These are phyloP conservation scores for Edaphochlamys debaryana DNA, from an alignment of 139 green algal species.

Conservation along the genomic window DNA sequence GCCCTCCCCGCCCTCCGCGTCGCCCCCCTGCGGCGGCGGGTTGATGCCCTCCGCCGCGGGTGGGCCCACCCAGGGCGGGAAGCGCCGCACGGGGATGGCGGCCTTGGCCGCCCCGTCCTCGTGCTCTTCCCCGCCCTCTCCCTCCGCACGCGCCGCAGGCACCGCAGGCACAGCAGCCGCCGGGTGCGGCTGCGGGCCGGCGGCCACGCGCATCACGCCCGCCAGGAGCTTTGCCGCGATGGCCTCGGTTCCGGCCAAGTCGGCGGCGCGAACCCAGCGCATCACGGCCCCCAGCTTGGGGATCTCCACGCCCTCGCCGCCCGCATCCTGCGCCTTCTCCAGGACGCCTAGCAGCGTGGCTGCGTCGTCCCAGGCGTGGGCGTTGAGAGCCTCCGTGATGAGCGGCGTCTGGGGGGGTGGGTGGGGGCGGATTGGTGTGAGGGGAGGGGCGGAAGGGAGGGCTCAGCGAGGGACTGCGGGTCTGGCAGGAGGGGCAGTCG, in stretches of 20 bases:
- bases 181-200: not conserved
- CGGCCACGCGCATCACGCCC: constrained; percentile 33
- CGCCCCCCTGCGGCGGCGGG: too few species aligned
- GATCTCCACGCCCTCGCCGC: not conserved
- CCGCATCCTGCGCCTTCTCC: not conserved
- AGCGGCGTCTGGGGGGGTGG: too few species aligned
- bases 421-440: too few species aligned
- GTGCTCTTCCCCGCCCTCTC: not conserved
- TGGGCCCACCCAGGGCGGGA: constrained; percentile 20
- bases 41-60: not conserved
- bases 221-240: constrained; percentile 17
- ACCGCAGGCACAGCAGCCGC: not conserved
- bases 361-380: constrained; percentile 25
- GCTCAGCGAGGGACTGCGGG: too few species aligned
- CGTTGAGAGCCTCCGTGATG: constrained; percentile 26
- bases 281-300: constrained; percentile 35
- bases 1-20: too few species aligned
- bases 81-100: constrained; percentile 15
- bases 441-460: too few species aligned
- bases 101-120: not conserved
- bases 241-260: constrained; percentile 35
- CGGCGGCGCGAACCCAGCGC: constrained; percentile 56
- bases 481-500: too few species aligned
- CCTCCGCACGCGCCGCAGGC: not conserved
- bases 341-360: constrained; percentile 12